A percentile compares a stretch with the other conserved stretches of the same genome.
phyloP scores from a whole-genome alignment of 305 asterid species.

The Petunia hybrid region DNA sequence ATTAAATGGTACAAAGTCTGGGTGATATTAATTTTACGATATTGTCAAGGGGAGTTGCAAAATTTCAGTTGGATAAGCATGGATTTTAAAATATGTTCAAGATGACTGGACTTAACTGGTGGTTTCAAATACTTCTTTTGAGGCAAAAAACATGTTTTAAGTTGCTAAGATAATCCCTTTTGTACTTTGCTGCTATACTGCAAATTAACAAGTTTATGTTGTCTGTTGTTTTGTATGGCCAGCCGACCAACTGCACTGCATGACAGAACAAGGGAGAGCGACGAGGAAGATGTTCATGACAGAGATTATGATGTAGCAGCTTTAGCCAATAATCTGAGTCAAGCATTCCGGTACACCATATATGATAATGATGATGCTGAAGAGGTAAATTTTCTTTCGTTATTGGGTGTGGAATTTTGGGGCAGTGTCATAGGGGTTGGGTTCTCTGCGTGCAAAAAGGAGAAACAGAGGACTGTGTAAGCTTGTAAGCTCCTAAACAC shows the following conservation, averaged over 20 bases:
- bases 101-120: neutral
- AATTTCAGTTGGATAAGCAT: neutral
- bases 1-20: neutral
- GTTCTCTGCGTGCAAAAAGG: neutral
- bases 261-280: slow-evolving; percentile 92
- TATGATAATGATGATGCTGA: slow-evolving; percentile 87
- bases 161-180: neutral
- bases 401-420: slow-evolving; percentile 20
- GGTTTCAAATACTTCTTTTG: neutral
- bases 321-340: slow-evolving; percentile 91
- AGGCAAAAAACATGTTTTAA: neutral
- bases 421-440: neutral
- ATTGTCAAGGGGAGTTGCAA: neutral
- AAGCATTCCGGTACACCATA: slow-evolving; percentile 87
- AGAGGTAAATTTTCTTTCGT: slow-evolving; percentile 59
- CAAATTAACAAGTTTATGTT: slow-evolving; percentile 6
- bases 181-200: slow-evolving; percentile 22
- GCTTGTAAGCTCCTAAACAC: slow-evolving; percentile 3
- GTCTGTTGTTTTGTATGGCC: slow-evolving; percentile 38
- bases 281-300: slow-evolving; percentile 91
- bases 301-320: slow-evolving; percentile 97
- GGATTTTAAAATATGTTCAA: neutral
- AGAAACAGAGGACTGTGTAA: slow-evolving; percentile 11
- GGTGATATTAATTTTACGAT: neutral
- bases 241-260: slow-evolving; percentile 97